phyloP scores from a whole-genome alignment of 176 grass and related monocot species.

The Oryza glaberrima region DNA sequence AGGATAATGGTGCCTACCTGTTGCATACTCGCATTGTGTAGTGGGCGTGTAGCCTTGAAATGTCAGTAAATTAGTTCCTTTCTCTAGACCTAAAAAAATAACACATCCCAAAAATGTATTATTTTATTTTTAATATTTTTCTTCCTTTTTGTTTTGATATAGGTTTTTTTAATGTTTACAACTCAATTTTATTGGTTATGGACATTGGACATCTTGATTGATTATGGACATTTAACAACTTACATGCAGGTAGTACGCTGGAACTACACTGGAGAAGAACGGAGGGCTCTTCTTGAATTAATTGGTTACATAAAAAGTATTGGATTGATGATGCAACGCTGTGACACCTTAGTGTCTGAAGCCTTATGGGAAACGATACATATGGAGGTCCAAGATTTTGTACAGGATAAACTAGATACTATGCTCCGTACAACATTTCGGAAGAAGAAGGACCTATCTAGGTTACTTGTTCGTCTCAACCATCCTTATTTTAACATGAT shows the following conservation, averaged over 20 bases:
- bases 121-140: slow-evolving; percentile 6
- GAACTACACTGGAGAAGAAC: slow-evolving; percentile 95
- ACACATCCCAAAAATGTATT: not conserved
- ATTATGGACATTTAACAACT: slow-evolving; percentile 25
- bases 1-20: not conserved
- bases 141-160: slow-evolving; percentile 16
- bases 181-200: slow-evolving; percentile 30
- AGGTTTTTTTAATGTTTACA: slow-evolving; percentile 20
- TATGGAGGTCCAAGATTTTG: slow-evolving; percentile 99
- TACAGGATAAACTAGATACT: slow-evolving; percentile 92
- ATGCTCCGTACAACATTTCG: slow-evolving; percentile 97
- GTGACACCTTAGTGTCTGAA: slow-evolving; percentile 93
- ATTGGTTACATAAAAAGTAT: slow-evolving; percentile 97
- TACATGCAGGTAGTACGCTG: slow-evolving; percentile 80
- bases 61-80: not conserved
- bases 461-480: slow-evolving; percentile 58
- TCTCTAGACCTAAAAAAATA: not conserved
- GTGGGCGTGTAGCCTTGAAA: not conserved
- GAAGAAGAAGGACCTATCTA: slow-evolving; percentile 96
- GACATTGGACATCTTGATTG: not conserved
- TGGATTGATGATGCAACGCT: slow-evolving; percentile 90
- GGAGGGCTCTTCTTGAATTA: slow-evolving; percentile 86
- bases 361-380: slow-evolving; percentile 99
- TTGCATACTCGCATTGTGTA: not conserved
- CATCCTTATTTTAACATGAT: slow-evolving; percentile 31